Conservation (phyloP, 495 filamentous ascomycete species). For the Penicillium ochrochloron region DNA sequence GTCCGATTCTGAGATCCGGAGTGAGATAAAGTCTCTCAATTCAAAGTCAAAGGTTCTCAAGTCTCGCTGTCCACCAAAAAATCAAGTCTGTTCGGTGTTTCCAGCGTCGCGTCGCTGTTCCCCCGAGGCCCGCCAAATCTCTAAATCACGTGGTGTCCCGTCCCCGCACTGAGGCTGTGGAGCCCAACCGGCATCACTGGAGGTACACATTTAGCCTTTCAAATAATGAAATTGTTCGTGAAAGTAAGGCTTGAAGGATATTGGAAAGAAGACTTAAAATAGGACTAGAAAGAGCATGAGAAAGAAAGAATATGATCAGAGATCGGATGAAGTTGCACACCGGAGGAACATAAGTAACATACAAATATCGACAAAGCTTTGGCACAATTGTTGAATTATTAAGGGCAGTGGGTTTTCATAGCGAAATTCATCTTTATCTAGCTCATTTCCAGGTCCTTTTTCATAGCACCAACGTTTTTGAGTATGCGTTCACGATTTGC, state of each 20-base stretch:
- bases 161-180: conserved; percentile 10
- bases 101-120: not conserved
- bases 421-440: not conserved
- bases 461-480: conserved; percentile 7
- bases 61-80: not conserved
- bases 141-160: conserved; percentile 10
- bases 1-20: not conserved
- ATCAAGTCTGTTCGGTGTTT: not conserved
- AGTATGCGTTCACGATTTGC: conserved; percentile 17
- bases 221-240: too few relatives aligned
- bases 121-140: conserved; percentile 10
- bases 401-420: too few relatives aligned
- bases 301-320: too few relatives aligned
- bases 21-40: not conserved
- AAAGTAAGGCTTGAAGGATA: too few relatives aligned
- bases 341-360: too few relatives aligned
- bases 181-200: not conserved
- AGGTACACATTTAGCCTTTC: too few relatives aligned
- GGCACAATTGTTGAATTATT: too few relatives aligned
- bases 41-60: not conserved
- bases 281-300: too few relatives aligned
- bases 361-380: too few relatives aligned
- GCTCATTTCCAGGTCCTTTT: not conserved
- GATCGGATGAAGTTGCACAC: too few relatives aligned
- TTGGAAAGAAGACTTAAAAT: too few relatives aligned